These are phyloP conservation scores for Diaporthe eres DNA, from an alignment of 2,329 filamentous ascomycete genomes.

Conservation along the genomic window DNA sequence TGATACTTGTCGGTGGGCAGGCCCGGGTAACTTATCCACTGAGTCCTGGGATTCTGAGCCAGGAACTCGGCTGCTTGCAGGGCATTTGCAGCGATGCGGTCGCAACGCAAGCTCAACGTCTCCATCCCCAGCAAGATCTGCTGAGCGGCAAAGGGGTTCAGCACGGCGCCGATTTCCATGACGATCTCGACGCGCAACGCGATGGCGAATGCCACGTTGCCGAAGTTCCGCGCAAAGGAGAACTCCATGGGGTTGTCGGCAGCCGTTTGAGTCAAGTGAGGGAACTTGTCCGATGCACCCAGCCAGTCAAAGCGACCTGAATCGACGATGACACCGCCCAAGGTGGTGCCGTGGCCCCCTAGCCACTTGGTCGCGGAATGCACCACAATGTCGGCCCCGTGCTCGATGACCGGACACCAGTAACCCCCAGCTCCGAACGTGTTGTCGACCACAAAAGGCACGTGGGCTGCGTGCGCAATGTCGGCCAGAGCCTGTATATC, in stretches of 20 bases:
- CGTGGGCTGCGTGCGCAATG: conserved; percentile 78
- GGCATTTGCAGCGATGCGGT: conserved; percentile 62
- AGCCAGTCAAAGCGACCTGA: conserved; percentile 95
- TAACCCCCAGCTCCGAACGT: conserved; percentile 95
- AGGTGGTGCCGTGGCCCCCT: conserved; percentile 92
- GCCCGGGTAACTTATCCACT: too few species aligned
- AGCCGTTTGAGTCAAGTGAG: conserved; percentile 86
- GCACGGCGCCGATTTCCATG: conserved; percentile 83
- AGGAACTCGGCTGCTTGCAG: too few species aligned
- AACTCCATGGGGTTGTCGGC: conserved; percentile 88
- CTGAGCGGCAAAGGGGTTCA: conserved; percentile 94
- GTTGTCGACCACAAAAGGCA: conserved; percentile 84
- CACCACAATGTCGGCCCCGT: conserved; percentile 93
- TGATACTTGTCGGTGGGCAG: too few species aligned
- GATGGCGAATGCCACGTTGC: conserved; percentile 84
- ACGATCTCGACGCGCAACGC: conserved; percentile 90
- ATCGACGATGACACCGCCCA: conserved; percentile 89
- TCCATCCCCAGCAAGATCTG: conserved; percentile 91
- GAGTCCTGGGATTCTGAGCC: too few species aligned
- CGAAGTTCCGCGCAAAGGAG: conserved; percentile 90
- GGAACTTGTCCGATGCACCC: conserved; percentile 85
- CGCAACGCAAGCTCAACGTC: conserved; percentile 87
- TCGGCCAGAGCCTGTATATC: conserved; percentile 90
- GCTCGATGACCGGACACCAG: conserved; percentile 87
- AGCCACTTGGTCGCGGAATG: conserved; percentile 98